phyloP scores from a whole-genome alignment of 345 rosid genomes.

The Anacardium occidentale region DNA sequence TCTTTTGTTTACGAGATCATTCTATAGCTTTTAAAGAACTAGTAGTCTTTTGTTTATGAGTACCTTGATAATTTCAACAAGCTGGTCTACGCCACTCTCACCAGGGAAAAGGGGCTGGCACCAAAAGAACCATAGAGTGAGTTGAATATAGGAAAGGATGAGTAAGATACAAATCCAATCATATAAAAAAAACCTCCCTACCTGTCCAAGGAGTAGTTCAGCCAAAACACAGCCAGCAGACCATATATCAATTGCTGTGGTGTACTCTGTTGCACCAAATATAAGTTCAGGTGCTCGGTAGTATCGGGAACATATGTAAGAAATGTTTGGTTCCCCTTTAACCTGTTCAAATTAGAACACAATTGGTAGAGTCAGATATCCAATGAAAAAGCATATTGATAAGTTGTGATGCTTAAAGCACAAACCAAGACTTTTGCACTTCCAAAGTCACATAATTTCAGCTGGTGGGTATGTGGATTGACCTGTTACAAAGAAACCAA shows the following conservation, averaged over 20 bases:
- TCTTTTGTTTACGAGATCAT: constrained; percentile 2
- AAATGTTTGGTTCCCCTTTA: constrained; percentile 93
- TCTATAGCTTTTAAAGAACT: background rate
- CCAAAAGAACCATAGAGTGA: constrained; percentile 19
- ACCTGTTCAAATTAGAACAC: constrained; percentile 49
- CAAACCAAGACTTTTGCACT: constrained; percentile 97
- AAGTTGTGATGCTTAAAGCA: constrained; percentile 9
- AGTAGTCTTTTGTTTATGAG: background rate
- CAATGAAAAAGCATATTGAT: background rate
- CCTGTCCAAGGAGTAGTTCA: constrained; percentile 94
- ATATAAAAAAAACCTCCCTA: constrained; percentile 20
- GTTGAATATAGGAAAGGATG: background rate
- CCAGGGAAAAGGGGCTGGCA: constrained; percentile 93
- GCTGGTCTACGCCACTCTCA: constrained; percentile 98
- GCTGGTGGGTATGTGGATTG: constrained; percentile 96
- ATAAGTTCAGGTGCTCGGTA: constrained; percentile 98
- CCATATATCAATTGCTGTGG: constrained; percentile 97
- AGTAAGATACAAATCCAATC: background rate
- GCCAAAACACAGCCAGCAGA: constrained; percentile 97
- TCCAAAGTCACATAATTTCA: constrained; percentile 93
- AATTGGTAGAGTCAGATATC: constrained; percentile 12
- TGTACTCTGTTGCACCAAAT: constrained; percentile 95
- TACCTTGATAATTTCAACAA: constrained; percentile 97
- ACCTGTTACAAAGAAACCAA: constrained; percentile 45
- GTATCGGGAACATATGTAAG: constrained; percentile 93